A percentile compares a stretch with the other conserved stretches of the same genome.
These are phyloP conservation scores for Xanthoparmelia taractica DNA, from an alignment of 495 filamentous ascomycete genomes.

Conservation along the genomic window DNA sequence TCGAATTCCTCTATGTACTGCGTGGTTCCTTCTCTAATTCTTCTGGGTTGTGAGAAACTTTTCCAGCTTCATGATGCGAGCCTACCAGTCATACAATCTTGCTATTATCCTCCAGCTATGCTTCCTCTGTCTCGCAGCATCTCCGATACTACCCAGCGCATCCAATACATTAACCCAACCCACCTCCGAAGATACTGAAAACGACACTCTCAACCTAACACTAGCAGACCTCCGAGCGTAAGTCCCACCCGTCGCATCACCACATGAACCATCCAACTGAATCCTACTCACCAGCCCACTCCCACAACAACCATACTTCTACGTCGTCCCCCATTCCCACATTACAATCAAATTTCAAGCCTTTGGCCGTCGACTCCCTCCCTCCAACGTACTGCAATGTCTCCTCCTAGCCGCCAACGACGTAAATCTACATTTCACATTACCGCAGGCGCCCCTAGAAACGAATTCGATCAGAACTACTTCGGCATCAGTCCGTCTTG, in stretches of 20 bases:
- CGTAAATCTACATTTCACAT: neutral
- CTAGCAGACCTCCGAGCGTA: neutral
- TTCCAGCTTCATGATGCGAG: neutral
- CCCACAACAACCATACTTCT: neutral
- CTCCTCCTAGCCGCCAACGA: conserved; percentile 1
- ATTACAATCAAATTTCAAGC: neutral
- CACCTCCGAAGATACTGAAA: neutral
- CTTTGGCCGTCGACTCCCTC: neutral
- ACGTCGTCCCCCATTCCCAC: neutral
- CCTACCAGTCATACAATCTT: neutral
- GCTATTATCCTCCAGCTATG: neutral
- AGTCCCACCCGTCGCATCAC: neutral
- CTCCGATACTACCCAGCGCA: neutral
- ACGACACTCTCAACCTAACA: neutral
- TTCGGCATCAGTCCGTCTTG: neutral
- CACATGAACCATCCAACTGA: neutral
- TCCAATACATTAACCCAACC: neutral
- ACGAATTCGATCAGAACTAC: neutral
- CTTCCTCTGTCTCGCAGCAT: neutral
- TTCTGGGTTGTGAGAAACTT: too few species aligned
- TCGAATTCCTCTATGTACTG: too few species aligned
- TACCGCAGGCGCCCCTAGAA: neutral
- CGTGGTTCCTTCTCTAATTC: too few species aligned
- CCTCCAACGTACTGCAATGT: neutral
- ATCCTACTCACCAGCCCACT: neutral